Conservation (phyloP, 108 stramenopile genomes). For the Licmophora abbreviata region DNA sequence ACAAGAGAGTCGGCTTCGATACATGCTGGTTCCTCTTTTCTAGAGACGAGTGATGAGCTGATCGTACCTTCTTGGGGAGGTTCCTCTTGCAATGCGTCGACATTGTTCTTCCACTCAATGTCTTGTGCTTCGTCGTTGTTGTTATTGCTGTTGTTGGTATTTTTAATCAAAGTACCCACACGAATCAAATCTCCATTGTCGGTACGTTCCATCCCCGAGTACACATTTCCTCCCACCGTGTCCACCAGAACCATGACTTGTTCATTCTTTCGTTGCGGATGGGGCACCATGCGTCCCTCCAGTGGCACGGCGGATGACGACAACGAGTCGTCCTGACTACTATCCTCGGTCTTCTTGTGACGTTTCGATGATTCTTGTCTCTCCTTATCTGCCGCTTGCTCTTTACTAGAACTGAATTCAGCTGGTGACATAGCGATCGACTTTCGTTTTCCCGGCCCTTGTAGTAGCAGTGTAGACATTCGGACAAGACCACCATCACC, state of each 20-base stretch:
- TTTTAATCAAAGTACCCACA: constrained; percentile 26
- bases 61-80: neutral
- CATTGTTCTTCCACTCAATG: constrained; percentile 8
- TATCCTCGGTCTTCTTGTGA: constrained; percentile 3
- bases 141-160: constrained; percentile 4
- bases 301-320: constrained; percentile 10
- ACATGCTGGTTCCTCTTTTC: constrained; percentile 18
- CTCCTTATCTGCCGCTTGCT: constrained; percentile 7
- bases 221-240: constrained; percentile 29
- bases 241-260: constrained; percentile 40
- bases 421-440: neutral
- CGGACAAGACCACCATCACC: too few species aligned
- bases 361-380: constrained; percentile 1
- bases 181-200: constrained; percentile 33
- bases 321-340: neutral
- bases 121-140: constrained; percentile 8
- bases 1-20: constrained; percentile 43
- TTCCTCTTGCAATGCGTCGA: neutral
- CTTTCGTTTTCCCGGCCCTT: constrained; percentile 6
- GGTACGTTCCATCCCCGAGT: constrained; percentile 35
- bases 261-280: constrained; percentile 3
- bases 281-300: constrained; percentile 41
- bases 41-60: neutral
- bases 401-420: neutral
- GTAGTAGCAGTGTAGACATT: constrained; percentile 9